Evolutionary conservation across 768 basidiomycete genomes (phyloP).

Genomic region (Austroboletus eburneus): DNA sequence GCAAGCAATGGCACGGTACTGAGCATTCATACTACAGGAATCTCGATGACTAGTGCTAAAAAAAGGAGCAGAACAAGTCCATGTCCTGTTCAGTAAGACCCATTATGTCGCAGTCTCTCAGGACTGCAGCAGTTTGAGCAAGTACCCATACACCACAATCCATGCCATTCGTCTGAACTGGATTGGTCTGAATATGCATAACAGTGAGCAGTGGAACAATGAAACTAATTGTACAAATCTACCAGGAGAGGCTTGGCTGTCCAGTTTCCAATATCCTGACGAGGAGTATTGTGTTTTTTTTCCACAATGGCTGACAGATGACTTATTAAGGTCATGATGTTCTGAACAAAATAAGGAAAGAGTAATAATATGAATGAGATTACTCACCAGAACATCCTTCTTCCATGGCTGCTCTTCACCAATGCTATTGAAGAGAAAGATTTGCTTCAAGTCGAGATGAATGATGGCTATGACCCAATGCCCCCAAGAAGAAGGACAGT

Average conservation of each 20-base stretch:
- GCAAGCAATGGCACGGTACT: no score
- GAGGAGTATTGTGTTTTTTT: no score
- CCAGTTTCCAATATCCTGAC: no score
- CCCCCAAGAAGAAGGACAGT: neutral
- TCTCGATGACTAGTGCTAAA: no score
- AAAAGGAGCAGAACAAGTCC: neutral
- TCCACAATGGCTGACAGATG: no score
- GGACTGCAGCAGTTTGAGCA: neutral
- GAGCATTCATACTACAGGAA: no score
- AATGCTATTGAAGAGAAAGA: constrained; percentile 4
- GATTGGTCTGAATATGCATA: neutral
- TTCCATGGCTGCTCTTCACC: neutral
- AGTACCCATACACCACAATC: constrained; percentile 3
- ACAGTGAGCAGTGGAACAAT: no score
- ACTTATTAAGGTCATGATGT: neutral
- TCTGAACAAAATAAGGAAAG: no score
- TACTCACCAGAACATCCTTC: neutral
- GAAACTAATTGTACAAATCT: no score
- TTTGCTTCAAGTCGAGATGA: neutral
- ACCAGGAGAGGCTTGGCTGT: no score
- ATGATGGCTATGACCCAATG: constrained; percentile 5
- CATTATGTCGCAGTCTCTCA: neutral
- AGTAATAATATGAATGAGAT: no score
- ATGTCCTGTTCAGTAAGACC: neutral
- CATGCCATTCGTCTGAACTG: neutral